Evolutionary conservation across 2,329 filamentous ascomycete genomes (phyloP).

Genomic region (Cordyceps fumosorosea): DNA sequence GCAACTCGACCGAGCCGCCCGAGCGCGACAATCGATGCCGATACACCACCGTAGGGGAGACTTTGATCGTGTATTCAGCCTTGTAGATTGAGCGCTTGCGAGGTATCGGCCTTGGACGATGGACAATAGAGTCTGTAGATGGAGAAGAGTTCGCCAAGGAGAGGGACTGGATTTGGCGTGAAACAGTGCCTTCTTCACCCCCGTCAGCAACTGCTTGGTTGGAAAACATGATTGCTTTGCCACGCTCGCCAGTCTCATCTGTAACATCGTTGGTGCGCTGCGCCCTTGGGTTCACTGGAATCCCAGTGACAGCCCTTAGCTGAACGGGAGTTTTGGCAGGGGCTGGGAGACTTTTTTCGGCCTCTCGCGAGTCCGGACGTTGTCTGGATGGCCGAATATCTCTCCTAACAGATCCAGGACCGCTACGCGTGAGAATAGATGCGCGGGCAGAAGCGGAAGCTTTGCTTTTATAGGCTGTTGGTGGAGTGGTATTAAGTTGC

Average conservation of each 20-base stretch:
- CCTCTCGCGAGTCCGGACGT: slow-evolving; percentile 17
- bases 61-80: slow-evolving; percentile 40
- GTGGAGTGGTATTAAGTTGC: not conserved
- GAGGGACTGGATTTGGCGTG: slow-evolving; percentile 3
- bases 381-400: slow-evolving; percentile 28
- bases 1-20: slow-evolving; percentile 36
- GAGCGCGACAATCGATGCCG: slow-evolving; percentile 45
- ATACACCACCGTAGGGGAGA: slow-evolving; percentile 33
- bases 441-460: slow-evolving; percentile 10
- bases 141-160: not conserved
- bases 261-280: slow-evolving; percentile 31
- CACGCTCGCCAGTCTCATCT: slow-evolving; percentile 39
- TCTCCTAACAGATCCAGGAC: slow-evolving; percentile 20
- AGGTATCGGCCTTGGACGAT: slow-evolving; percentile 51
- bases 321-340: slow-evolving; percentile 32
- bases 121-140: slow-evolving; percentile 36
- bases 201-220: slow-evolving; percentile 10
- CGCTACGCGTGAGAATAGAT: slow-evolving; percentile 25
- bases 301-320: slow-evolving; percentile 37
- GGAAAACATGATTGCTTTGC: not conserved
- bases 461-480: not conserved
- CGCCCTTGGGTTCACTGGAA: slow-evolving; percentile 41
- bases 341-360: slow-evolving; percentile 17
- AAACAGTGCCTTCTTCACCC: not conserved
- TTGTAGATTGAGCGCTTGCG: slow-evolving; percentile 40